phyloP scores from a whole-genome alignment of 1,139 yeast species.

The Lipomyces yarrowii region DNA sequence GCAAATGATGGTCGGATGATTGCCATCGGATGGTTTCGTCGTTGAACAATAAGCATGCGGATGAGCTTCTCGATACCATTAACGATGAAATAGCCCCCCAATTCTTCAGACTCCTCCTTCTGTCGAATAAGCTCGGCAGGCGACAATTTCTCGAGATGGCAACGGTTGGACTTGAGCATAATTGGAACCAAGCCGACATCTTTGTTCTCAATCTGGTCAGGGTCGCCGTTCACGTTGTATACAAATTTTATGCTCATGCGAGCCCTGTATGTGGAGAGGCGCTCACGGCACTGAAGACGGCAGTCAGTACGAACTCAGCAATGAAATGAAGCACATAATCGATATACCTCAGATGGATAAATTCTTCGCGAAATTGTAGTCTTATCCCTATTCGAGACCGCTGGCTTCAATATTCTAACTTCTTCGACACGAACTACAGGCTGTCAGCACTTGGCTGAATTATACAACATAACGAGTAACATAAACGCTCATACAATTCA shows the following conservation, averaged over 20 bases:
- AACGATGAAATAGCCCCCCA: constrained; percentile 94
- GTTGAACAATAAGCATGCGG: constrained; percentile 96
- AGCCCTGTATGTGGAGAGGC: constrained; percentile 75
- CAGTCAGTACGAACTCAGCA: neutral
- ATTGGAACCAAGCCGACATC: constrained; percentile 92
- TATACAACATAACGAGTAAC: neutral
- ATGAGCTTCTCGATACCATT: constrained; percentile 96
- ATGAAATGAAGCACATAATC: neutral
- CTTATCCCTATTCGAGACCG: constrained; percentile 73
- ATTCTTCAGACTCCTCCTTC: constrained; percentile 92
- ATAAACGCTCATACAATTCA: constrained; percentile 44
- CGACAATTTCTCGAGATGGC: constrained; percentile 81
- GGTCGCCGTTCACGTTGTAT: constrained; percentile 87
- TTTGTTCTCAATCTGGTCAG: constrained; percentile 70
- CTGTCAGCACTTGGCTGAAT: neutral
- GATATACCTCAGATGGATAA: constrained; percentile 62
- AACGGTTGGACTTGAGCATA: constrained; percentile 81
- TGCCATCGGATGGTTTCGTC: constrained; percentile 98
- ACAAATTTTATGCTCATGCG: constrained; percentile 74
- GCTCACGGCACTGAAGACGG: constrained; percentile 75
- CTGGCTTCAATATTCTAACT: constrained; percentile 84
- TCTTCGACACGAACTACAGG: constrained; percentile 68
- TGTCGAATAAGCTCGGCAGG: constrained; percentile 77
- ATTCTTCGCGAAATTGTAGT: constrained; percentile 77
- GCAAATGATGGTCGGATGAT: constrained; percentile 91